These are phyloP conservation scores for Penicillium sp. DNA, from an alignment of 2,329 filamentous ascomycete genomes.

Conservation along the genomic window DNA sequence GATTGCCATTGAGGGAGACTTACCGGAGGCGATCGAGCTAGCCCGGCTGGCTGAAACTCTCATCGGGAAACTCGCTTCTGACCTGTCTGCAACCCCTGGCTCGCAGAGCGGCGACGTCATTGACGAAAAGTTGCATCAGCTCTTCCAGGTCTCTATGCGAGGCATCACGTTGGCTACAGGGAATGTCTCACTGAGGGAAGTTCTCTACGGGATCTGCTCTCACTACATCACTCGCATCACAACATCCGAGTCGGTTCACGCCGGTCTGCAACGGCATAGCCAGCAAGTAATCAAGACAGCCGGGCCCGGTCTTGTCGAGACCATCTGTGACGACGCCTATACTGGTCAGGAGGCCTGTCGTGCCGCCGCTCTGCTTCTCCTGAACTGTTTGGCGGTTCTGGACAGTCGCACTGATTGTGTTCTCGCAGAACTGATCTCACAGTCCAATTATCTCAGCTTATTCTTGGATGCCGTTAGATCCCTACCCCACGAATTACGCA, in stretches of 20 bases:
- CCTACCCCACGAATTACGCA: slow-evolving; percentile 70
- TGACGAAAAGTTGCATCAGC: slow-evolving; percentile 83
- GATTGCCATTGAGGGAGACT: slow-evolving; percentile 66
- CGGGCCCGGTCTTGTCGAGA: slow-evolving; percentile 78
- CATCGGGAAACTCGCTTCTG: slow-evolving; percentile 44
- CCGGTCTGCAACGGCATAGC: slow-evolving; percentile 50
- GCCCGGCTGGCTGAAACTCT: slow-evolving; percentile 73
- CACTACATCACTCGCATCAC: slow-evolving; percentile 73
- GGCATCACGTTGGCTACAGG: slow-evolving; percentile 74
- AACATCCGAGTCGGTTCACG: slow-evolving; percentile 50
- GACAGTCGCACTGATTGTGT: slow-evolving; percentile 69
- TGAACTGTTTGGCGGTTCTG: slow-evolving; percentile 73
- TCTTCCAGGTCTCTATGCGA: slow-evolving; percentile 83
- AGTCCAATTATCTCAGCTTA: slow-evolving; percentile 87
- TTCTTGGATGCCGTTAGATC: slow-evolving; percentile 83
- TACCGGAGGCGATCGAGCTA: slow-evolving; percentile 70
- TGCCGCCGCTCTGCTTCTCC: slow-evolving; percentile 79
- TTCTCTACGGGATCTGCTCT: slow-evolving; percentile 90
- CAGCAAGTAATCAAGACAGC: slow-evolving; percentile 73
- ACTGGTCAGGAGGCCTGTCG: slow-evolving; percentile 78
- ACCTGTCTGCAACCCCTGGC: slow-evolving; percentile 39
- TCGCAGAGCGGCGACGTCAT: slow-evolving; percentile 65
- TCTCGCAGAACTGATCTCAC: slow-evolving; percentile 75
- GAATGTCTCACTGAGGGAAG: slow-evolving; percentile 70
- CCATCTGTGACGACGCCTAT: slow-evolving; percentile 90